Conservation (phyloP, 192 early-diverging fungal species). For the Entomortierella chlamydospora region DNA sequence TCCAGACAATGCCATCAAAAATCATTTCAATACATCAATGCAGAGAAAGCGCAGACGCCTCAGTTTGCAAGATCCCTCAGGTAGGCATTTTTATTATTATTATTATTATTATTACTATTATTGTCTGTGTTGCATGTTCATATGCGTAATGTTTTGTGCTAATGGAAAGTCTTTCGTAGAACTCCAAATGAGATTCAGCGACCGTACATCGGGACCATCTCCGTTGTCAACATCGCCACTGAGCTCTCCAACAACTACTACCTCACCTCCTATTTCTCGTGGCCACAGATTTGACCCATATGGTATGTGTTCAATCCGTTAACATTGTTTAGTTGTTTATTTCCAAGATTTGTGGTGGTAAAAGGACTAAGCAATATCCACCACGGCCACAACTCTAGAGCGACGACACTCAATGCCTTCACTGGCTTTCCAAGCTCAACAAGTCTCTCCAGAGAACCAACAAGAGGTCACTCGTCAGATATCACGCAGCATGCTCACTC, state of each 20-base stretch:
- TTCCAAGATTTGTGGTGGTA: background rate
- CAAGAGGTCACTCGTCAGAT: background rate
- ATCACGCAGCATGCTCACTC: slow-evolving; percentile 19
- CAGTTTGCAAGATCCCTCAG: slow-evolving; percentile 44
- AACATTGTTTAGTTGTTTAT: background rate
- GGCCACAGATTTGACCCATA: slow-evolving; percentile 43
- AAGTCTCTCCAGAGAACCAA: slow-evolving; percentile 6
- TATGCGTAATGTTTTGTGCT: no score
- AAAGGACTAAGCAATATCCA: no score
- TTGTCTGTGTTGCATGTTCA: background rate
- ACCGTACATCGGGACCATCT: slow-evolving; percentile 11
- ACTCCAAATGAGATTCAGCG: slow-evolving; percentile 45
- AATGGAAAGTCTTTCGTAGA: no score
- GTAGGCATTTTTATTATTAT: slow-evolving; percentile 1
- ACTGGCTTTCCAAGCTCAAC: slow-evolving; percentile 12
- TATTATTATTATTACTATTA: background rate
- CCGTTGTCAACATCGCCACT: slow-evolving; percentile 27
- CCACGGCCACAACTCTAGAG: slow-evolving; percentile 9
- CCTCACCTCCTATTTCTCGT: slow-evolving; percentile 25
- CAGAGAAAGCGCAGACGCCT: slow-evolving; percentile 50
- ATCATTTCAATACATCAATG: slow-evolving; percentile 55
- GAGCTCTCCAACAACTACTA: slow-evolving; percentile 28
- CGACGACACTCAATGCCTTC: slow-evolving; percentile 50
- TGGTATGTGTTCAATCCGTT: slow-evolving; percentile 9
- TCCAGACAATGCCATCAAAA: slow-evolving; percentile 53